A percentile compares a stretch with the other conserved stretches of the same genome.
phyloP scores from a whole-genome alignment of 164 flowering plant species.

The Nelumbo lutea region DNA sequence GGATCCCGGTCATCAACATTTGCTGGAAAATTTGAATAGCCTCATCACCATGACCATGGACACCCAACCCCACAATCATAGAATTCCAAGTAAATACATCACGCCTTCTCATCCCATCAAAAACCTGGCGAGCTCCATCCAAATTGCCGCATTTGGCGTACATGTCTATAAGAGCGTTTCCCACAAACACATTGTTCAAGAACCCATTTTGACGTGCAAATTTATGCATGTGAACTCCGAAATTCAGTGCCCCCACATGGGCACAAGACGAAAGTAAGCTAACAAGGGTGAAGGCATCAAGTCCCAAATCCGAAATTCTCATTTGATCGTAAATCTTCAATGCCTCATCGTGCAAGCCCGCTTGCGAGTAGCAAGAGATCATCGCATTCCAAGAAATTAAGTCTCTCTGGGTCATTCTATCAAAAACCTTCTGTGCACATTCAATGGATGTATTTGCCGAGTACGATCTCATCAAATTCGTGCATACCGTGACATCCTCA shows the following conservation, averaged over 20 bases:
- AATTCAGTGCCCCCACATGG: background rate
- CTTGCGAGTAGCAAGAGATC: background rate
- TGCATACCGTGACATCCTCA: background rate
- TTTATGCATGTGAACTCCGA: background rate
- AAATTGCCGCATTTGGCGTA: background rate
- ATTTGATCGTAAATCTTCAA: background rate
- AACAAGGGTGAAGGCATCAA: slow-evolving; percentile 1
- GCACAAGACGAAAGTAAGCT: background rate
- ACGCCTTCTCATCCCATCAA: background rate
- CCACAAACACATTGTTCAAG: background rate
- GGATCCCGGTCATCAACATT: background rate
- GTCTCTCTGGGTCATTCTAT: background rate
- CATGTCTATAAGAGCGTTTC: background rate
- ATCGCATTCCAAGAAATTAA: background rate
- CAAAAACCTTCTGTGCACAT: background rate
- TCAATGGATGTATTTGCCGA: background rate
- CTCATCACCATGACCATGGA: background rate
- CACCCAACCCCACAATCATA: background rate
- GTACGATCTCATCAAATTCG: background rate
- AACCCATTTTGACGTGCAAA: background rate
- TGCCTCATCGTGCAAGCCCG: background rate
- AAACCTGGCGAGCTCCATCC: background rate
- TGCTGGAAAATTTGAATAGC: background rate
- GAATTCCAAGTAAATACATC: background rate
- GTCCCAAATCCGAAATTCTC: background rate